Conservation (phyloP, 2,329 filamentous ascomycete species). For the Nothophoma quercina region DNA sequence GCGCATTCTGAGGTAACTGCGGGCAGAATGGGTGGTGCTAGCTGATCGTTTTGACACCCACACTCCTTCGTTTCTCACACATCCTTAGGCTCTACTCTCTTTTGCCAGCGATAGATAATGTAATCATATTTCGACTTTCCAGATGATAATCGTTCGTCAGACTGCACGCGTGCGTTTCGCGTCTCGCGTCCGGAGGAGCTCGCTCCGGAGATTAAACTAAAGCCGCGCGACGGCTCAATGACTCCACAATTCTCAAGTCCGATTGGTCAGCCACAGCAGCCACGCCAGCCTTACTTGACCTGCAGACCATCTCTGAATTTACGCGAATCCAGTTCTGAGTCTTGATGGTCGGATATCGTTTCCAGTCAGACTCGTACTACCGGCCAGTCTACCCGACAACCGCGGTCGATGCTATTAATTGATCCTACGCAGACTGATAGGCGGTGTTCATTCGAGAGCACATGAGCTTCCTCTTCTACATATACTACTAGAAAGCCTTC, state of each 20-base stretch:
- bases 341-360: neutral
- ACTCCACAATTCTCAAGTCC: neutral
- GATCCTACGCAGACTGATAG: neutral
- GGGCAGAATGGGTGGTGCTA: constrained; percentile 20
- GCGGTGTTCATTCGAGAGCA: neutral
- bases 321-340: neutral
- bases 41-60: neutral
- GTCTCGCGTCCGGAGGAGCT: neutral
- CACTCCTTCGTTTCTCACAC: neutral
- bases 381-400: neutral
- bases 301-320: constrained; percentile 6
- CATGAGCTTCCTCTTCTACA: neutral
- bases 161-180: neutral
- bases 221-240: neutral
- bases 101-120: neutral
- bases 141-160: neutral
- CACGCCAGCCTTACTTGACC: constrained; percentile 7
- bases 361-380: neutral
- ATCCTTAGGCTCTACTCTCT: neutral
- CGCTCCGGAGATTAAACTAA: constrained; percentile 2
- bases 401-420: constrained; percentile 9
- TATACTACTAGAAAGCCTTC: neutral
- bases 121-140: neutral
- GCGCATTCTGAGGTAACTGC: constrained; percentile 28
- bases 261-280: constrained; percentile 1